Conservation (phyloP, 2,329 filamentous ascomycete species). For the Thelonectria blattea region DNA sequence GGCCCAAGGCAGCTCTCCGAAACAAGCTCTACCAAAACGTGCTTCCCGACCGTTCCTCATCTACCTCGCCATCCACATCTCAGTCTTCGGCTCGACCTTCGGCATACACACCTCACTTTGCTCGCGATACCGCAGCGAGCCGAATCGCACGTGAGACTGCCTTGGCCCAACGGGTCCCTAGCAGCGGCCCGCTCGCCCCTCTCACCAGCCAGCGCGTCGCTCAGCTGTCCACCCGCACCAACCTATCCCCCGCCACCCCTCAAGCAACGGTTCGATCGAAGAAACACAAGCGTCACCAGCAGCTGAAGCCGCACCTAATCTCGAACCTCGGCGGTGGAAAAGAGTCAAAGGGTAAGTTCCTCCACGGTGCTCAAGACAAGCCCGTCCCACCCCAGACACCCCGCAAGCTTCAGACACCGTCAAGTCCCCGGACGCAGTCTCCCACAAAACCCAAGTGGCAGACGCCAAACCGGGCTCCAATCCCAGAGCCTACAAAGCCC, state of each 20-base stretch:
- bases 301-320: constrained; percentile 85
- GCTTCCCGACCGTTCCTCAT: constrained; percentile 58
- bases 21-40: constrained; percentile 64
- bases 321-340: constrained; percentile 78
- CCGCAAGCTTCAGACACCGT: not conserved
- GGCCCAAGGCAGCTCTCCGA: constrained; percentile 67
- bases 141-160: constrained; percentile 68
- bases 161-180: constrained; percentile 64
- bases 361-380: too few species aligned
- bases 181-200: constrained; percentile 59
- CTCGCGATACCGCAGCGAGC: constrained; percentile 69
- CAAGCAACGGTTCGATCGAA: constrained; percentile 56
- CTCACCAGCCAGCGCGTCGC: constrained; percentile 61
- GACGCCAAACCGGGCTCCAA: too few species aligned
- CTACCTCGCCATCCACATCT: constrained; percentile 58
- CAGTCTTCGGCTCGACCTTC: constrained; percentile 60
- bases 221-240: constrained; percentile 58
- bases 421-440: too few species aligned
- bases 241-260: constrained; percentile 50
- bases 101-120: constrained; percentile 60
- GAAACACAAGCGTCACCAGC: constrained; percentile 65
- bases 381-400: not conserved
- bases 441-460: too few species aligned
- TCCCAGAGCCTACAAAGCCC: not conserved
- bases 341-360: constrained; percentile 76